Conservation (phyloP, 1,284 basidiomycete species). For the Puccinia horiana region DNA sequence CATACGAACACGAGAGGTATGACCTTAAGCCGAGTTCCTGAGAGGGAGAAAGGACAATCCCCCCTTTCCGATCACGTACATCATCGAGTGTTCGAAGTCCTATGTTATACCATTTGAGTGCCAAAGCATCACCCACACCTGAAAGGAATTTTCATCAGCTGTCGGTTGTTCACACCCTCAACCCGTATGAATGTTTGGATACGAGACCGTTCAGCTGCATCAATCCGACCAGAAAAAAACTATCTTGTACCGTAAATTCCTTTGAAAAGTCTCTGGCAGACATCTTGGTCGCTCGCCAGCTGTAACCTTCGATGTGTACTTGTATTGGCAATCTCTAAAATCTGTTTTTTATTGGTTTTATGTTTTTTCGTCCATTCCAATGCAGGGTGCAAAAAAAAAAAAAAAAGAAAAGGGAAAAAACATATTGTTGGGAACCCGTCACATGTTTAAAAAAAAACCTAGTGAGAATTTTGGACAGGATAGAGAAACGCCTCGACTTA, state of each 20-base stretch:
- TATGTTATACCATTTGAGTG: constrained; percentile 71
- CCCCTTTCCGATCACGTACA: constrained; percentile 65
- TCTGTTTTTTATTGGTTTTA: neutral
- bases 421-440: neutral
- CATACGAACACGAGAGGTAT: neutral
- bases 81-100: constrained; percentile 79
- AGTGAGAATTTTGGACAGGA: neutral
- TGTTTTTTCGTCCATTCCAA: neutral
- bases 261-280: neutral
- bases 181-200: neutral
- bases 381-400: neutral
- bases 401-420: neutral
- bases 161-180: neutral
- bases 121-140: constrained; percentile 56
- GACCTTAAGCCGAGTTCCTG: constrained; percentile 63
- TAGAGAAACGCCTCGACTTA: neutral
- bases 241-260: constrained; percentile 18
- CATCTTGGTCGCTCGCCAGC: constrained; percentile 19
- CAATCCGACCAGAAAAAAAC: neutral
- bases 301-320: constrained; percentile 30
- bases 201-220: neutral
- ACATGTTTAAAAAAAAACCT: neutral
- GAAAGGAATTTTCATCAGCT: neutral
- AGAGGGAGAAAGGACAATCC: constrained; percentile 66
- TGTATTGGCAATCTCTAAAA: constrained; percentile 27